phyloP scores from a whole-genome alignment of 2,329 filamentous ascomycete genomes.

The Alternaria brassicae region DNA sequence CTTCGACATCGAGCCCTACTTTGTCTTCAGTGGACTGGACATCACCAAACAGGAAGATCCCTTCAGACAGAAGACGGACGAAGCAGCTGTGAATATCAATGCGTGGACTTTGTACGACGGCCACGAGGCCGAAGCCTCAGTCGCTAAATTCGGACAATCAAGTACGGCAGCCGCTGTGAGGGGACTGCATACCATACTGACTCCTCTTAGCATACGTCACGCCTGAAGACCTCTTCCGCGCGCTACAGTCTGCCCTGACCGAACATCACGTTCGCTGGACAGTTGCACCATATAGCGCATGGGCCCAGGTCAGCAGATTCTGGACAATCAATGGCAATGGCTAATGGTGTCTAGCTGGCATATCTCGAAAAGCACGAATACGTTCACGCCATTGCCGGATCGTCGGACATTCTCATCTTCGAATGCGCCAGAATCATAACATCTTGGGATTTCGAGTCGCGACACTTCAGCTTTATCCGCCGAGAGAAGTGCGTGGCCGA shows the following conservation, averaged over 20 bases:
- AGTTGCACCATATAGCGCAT: conserved; percentile 86
- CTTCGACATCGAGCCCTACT: conserved; percentile 77
- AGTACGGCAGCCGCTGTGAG: conserved; percentile 58
- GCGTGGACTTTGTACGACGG: conserved; percentile 90
- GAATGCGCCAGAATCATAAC: conserved; percentile 79
- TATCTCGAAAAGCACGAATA: conserved; percentile 73
- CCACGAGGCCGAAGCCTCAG: conserved; percentile 79
- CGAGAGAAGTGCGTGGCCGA: conserved; percentile 75
- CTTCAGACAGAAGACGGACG: conserved; percentile 65
- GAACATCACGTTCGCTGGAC: conserved; percentile 75
- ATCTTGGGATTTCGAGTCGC: conserved; percentile 71
- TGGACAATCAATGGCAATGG: not conserved
- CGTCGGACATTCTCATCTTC: conserved; percentile 85
- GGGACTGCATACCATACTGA: conserved; percentile 16
- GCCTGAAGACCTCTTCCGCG: conserved; percentile 75
- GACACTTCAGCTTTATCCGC: conserved; percentile 67
- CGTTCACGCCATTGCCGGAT: conserved; percentile 78
- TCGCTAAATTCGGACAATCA: conserved; percentile 83
- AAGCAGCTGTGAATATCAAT: conserved; percentile 72
- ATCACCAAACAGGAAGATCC: conserved; percentile 72
- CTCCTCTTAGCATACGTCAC: conserved; percentile 63
- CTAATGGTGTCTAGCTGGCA: conserved; percentile 65
- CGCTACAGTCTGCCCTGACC: conserved; percentile 76
- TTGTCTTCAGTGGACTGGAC: conserved; percentile 90
- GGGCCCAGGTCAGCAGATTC: conserved; percentile 71